These are phyloP conservation scores for Thielaviopsis musarum DNA, from an alignment of 2,329 filamentous ascomycete genomes.

Conservation along the genomic window DNA sequence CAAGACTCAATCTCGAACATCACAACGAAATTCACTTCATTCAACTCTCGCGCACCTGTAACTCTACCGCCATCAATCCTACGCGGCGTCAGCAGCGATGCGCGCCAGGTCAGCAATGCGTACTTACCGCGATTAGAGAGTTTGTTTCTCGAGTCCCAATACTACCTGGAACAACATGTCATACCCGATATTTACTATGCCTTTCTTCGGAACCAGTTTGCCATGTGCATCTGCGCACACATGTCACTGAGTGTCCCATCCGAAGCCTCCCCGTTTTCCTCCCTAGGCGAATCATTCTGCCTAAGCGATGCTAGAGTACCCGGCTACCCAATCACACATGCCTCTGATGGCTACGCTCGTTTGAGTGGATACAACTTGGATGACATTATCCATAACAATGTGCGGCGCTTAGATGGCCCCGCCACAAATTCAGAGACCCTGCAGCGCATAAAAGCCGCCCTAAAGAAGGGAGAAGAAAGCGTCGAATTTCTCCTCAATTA, in stretches of 20 bases:
- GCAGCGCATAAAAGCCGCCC: conserved; percentile 24
- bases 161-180: conserved; percentile 28
- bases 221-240: conserved; percentile 27
- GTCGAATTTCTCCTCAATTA: conserved; percentile 36
- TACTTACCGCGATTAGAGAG: conserved; percentile 29
- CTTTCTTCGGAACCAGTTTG: conserved; percentile 36
- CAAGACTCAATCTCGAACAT: conserved; percentile 23
- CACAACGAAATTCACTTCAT: conserved; percentile 27
- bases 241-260: conserved; percentile 23
- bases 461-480: conserved; percentile 26
- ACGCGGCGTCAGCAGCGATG: conserved; percentile 26
- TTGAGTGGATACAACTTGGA: conserved; percentile 31
- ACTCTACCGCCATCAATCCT: conserved; percentile 25
- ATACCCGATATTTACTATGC: conserved; percentile 30
- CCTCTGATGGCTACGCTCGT: conserved; percentile 34
- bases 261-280: conserved; percentile 26
- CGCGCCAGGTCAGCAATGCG: conserved; percentile 27
- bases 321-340: conserved; percentile 33
- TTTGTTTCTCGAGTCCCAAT: conserved; percentile 26
- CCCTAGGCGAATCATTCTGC: conserved; percentile 41
- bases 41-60: conserved; percentile 25
- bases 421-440: conserved; percentile 27
- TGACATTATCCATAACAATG: conserved; percentile 33
- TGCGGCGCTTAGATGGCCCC: conserved; percentile 31
- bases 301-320: conserved; percentile 33